A percentile compares a stretch with the other conserved stretches of the same genome.
Evolutionary conservation across 805 yeast species (phyloP).

Genomic region (Saccharomycopsis microspora): DNA sequence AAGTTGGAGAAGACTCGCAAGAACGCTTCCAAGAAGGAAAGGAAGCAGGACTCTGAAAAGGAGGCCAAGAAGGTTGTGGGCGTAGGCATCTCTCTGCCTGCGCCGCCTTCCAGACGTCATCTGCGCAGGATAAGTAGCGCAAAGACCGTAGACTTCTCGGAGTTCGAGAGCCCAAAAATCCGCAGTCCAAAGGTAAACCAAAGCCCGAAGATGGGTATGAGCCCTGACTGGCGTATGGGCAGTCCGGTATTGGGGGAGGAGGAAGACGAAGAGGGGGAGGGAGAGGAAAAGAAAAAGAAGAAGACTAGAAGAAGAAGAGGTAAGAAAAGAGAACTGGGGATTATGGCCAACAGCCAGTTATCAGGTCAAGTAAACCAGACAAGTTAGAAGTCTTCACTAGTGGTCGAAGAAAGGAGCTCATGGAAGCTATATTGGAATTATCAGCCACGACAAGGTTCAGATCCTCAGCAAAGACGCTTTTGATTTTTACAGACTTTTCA

Average conservation of each 20-base stretch:
- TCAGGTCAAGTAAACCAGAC: no score
- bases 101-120: conserved; percentile 4
- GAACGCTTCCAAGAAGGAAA: neutral
- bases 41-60: neutral
- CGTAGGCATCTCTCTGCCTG: neutral
- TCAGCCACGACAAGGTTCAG: no score
- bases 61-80: conserved; percentile 7
- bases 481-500: neutral
- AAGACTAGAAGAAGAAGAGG: conserved; percentile 17
- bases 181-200: neutral
- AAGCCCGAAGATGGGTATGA: neutral
- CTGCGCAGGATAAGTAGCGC: conserved; percentile 9
- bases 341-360: no score
- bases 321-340: neutral
- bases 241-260: neutral
- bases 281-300: conserved; percentile 6
- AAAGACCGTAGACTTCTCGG: conserved; percentile 12
- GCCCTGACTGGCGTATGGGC: neutral
- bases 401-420: no score
- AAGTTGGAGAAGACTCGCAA: neutral
- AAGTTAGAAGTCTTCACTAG: no score
- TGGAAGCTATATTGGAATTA: no score
- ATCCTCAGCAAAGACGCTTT: neutral
- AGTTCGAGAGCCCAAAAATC: conserved; percentile 8
- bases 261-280: neutral